A percentile compares a stretch with the other conserved stretches of the same genome.
Evolutionary conservation across 2,329 filamentous ascomycete species (phyloP).

Genomic region (Atkinsonella texensis): DNA sequence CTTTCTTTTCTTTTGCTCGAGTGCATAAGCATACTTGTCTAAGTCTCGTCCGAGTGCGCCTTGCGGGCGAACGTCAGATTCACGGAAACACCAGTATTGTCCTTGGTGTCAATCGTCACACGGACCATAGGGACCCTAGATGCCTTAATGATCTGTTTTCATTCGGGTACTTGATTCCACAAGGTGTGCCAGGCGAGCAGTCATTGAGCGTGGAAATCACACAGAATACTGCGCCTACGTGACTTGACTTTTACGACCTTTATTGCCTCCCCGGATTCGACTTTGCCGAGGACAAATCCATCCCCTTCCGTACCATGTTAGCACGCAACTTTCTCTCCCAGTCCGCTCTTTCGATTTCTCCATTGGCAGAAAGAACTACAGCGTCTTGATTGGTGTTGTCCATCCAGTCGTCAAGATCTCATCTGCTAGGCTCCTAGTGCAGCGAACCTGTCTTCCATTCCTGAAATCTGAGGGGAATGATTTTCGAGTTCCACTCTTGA

Average conservation of each 20-base stretch:
- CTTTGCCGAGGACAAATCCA: too few relatives aligned
- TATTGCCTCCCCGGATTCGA: too few relatives aligned
- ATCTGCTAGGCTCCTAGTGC: neutral
- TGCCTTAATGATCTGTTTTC: neutral
- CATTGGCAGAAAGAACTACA: neutral
- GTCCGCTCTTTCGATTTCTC: neutral
- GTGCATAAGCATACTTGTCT: slow-evolving; percentile 8
- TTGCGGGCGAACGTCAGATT: slow-evolving; percentile 39
- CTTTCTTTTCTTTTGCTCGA: neutral
- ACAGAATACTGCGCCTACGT: too few relatives aligned
- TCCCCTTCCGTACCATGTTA: too few relatives aligned
- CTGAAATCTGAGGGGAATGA: neutral
- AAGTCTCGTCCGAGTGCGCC: slow-evolving; percentile 30
- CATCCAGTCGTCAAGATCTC: neutral
- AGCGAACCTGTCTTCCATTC: neutral
- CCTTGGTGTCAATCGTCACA: slow-evolving; percentile 37
- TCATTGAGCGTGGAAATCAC: too few relatives aligned
- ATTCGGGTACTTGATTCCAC: neutral
- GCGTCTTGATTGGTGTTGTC: neutral
- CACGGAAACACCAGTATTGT: slow-evolving; percentile 34
- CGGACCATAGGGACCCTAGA: neutral
- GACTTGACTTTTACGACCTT: too few relatives aligned
- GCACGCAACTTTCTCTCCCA: neutral
- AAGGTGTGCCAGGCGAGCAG: too few relatives aligned
- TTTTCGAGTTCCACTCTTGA: neutral